Evolutionary conservation across 805 yeast genomes (phyloP).

Genomic region (Starmerella floricola): DNA sequence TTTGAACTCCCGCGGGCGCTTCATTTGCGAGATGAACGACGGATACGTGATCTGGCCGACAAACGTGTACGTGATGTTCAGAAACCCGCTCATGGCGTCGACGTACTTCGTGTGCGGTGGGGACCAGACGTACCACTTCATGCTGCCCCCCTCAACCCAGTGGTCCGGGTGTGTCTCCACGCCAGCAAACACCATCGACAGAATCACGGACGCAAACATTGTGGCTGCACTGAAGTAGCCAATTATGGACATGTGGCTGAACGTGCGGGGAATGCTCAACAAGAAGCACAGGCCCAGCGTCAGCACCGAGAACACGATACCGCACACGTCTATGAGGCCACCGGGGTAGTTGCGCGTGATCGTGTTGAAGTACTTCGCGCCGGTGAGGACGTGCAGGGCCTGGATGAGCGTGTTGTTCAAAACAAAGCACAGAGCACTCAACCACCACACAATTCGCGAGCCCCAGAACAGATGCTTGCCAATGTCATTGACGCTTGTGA

Average conservation of each 20-base stretch:
- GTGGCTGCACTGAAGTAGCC: slow-evolving; percentile 45
- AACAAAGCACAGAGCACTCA: slow-evolving; percentile 43
- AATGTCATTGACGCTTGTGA: slow-evolving; percentile 45
- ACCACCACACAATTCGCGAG: slow-evolving; percentile 41
- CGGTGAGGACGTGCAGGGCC: slow-evolving; percentile 48
- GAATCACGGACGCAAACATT: slow-evolving; percentile 44
- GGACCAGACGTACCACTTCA: slow-evolving; percentile 40
- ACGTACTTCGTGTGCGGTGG: slow-evolving; percentile 42
- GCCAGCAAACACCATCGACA: slow-evolving; percentile 44
- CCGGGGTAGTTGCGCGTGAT: slow-evolving; percentile 32
- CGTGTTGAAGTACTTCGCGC: slow-evolving; percentile 49
- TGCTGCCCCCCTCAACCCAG: slow-evolving; percentile 31
- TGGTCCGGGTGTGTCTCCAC: slow-evolving; percentile 39
- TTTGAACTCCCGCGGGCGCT: slow-evolving; percentile 43
- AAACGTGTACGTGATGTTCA: slow-evolving; percentile 50
- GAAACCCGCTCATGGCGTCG: slow-evolving; percentile 42
- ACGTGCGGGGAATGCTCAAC: slow-evolving; percentile 46
- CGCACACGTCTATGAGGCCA: slow-evolving; percentile 32
- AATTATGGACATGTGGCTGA: slow-evolving; percentile 39
- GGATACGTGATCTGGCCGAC: slow-evolving; percentile 56
- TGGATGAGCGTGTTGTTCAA: slow-evolving; percentile 47
- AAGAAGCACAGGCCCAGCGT: slow-evolving; percentile 39
- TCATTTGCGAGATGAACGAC: slow-evolving; percentile 50
- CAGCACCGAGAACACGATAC: slow-evolving; percentile 42
- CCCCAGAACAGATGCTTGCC: slow-evolving; percentile 47